Evolutionary conservation across 2,329 filamentous ascomycete genomes (phyloP).

Genomic region (Ceratocystis lukuohia): DNA sequence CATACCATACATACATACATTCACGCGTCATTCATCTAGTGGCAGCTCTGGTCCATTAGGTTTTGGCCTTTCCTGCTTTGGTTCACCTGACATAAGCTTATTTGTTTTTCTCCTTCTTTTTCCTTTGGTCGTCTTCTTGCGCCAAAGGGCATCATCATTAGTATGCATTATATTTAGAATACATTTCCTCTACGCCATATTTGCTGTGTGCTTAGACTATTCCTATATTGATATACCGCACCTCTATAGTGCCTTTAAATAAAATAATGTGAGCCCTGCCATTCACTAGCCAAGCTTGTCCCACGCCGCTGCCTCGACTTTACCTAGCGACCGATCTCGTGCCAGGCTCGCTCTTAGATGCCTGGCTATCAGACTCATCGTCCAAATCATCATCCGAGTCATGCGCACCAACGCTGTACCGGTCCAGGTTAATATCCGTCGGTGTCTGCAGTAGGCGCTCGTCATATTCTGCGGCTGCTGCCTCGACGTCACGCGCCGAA

Average conservation of each 20-base stretch:
- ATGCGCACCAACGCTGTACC: conserved; percentile 42
- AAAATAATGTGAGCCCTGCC: neutral
- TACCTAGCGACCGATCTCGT: neutral
- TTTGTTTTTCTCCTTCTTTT: neutral
- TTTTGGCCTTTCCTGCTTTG: neutral
- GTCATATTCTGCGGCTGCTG: conserved; percentile 50
- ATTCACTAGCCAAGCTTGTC: neutral
- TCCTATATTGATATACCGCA: neutral
- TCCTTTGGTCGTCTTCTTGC: neutral
- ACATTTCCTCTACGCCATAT: conserved; percentile 4
- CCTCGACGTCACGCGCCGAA: conserved; percentile 40
- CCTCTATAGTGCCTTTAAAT: neutral
- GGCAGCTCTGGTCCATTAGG: neutral
- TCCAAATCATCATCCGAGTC: conserved; percentile 39
- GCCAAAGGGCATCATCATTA: conserved; percentile 1
- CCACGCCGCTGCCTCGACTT: neutral
- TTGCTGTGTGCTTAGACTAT: neutral
- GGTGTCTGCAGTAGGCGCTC: conserved; percentile 43
- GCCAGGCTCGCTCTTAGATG: conserved; percentile 15
- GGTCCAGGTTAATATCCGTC: conserved; percentile 30
- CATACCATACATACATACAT: neutral
- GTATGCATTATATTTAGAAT: conserved; percentile 6
- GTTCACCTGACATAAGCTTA: neutral
- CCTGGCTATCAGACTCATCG: conserved; percentile 24
- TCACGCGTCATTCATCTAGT: neutral